Evolutionary conservation across 1,284 basidiomycete genomes (phyloP), one percentile per base, ranked within the genome.

Genomic region (Sporisorium reilianum): DNA sequence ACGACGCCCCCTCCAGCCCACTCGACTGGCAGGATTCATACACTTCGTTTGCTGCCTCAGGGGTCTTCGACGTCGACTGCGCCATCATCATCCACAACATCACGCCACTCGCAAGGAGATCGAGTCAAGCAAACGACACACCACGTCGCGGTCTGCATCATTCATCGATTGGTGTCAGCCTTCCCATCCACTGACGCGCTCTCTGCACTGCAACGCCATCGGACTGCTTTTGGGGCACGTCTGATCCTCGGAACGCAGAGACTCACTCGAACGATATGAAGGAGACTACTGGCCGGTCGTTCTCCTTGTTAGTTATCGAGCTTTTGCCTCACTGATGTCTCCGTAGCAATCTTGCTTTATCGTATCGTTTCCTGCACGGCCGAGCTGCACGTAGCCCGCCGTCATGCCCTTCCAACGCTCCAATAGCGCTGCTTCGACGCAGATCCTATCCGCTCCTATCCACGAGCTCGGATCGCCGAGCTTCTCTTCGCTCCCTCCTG

Each of bases 371-470:
- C 34, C 14, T 41, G 6, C n/a, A n/a, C 7, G 28, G 52, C 40
- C 38, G 26, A 20, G 16, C 36, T 30, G 25, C 34, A 48, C 28
- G 10, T 12, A 34, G 28, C 40, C 11, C 20, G 14, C 38, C 16
- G 51, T 26, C 26, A 70, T 70, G 67, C 67, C 67, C 12, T 64
- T 64, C 38, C 67, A 70, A 30, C 61, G 34, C 28, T 61, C 62
- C 20, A 30, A 53, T 26, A 70, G 57, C 41, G 57, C 50, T 41
- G 62, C 57, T 20, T 70, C 67, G 5, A 64, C 51, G 40, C 67
- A 70, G 58, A 44, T 64, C 8, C 40, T 70, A 6, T 42, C 61
- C 4, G 44, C 53, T 14, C 32, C 57, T 2, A 42, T 38, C 16
- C 41, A 46, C 14, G 53, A 64, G 10, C 45, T 56, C 20, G 44